Conservation (phyloP, 441 rosid species). For the Brassica hybrid region DNA sequence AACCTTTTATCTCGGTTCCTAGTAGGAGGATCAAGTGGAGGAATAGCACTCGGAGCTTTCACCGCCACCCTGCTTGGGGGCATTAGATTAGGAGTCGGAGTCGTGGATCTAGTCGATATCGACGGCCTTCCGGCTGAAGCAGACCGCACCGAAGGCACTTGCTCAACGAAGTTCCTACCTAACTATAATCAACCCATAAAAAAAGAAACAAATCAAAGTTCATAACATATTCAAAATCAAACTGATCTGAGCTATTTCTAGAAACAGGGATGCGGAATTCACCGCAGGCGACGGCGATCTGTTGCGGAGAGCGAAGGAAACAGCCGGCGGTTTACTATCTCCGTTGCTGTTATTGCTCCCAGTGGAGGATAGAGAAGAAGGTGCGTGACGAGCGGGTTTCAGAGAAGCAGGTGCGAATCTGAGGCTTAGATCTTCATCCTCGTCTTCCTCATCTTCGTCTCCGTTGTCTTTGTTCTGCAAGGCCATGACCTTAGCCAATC, state of each 20-base stretch:
- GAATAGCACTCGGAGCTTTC: slow-evolving; percentile 61
- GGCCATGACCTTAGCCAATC: slow-evolving; percentile 95
- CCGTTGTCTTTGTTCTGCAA: slow-evolving; percentile 64
- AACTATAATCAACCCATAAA: slow-evolving; percentile 58
- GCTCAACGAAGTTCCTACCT: slow-evolving; percentile 86
- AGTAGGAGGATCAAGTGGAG: slow-evolving; percentile 72
- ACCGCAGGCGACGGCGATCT: slow-evolving; percentile 98
- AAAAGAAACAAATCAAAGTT: slow-evolving; percentile 37
- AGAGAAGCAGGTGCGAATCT: slow-evolving; percentile 54
- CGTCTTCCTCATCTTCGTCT: slow-evolving; percentile 63
- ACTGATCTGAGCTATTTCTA: slow-evolving; percentile 27
- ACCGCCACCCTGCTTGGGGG: slow-evolving; percentile 61
- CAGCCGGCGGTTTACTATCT: slow-evolving; percentile 45
- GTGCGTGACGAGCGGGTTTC: slow-evolving; percentile 35
- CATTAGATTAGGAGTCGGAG: slow-evolving; percentile 46
- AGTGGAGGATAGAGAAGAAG: slow-evolving; percentile 43
- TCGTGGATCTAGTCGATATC: slow-evolving; percentile 53
- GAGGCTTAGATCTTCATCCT: slow-evolving; percentile 83
- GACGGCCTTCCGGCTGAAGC: slow-evolving; percentile 76
- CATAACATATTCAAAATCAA: slow-evolving; percentile 13
- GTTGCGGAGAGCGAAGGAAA: slow-evolving; percentile 60
- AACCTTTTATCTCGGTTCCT: slow-evolving; percentile 64
- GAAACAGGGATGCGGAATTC: slow-evolving; percentile 26
- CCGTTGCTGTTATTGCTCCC: slow-evolving; percentile 51
- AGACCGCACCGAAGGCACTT: slow-evolving; percentile 62